These are phyloP conservation scores for Stevia rebaudiana DNA, from an alignment of 140 eudicot genomes.

Conservation along the genomic window DNA sequence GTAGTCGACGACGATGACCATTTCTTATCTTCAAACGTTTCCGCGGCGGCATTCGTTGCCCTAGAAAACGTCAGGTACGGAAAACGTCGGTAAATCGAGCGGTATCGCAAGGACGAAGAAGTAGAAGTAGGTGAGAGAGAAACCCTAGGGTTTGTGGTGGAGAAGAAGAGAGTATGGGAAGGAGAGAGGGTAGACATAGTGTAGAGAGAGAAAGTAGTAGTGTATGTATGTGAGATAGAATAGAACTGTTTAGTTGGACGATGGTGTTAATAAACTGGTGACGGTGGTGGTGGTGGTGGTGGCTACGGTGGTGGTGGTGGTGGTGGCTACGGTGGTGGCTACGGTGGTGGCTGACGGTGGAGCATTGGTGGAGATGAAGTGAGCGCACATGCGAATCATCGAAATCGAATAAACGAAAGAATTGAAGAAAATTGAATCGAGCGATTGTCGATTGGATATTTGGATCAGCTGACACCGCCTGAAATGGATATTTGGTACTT, in stretches of 20 bases:
- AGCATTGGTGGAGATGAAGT: conserved; percentile 19
- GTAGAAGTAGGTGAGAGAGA: conserved; percentile 19
- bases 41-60: conserved; percentile 36
- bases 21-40: conserved; percentile 26
- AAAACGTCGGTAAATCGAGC: conserved; percentile 29
- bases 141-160: conserved; percentile 34
- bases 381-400: conserved; percentile 20
- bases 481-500: conserved; percentile 7
- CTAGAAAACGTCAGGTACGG: conserved; percentile 31
- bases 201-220: not conserved
- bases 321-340: not conserved
- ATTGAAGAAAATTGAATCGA: too few species aligned
- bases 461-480: conserved; percentile 27
- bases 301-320: not conserved
- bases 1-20: conserved; percentile 17
- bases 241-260: not conserved
- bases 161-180: conserved; percentile 30
- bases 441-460: conserved; percentile 11
- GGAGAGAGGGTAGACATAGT: conserved; percentile 37
- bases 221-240: conserved; percentile 6
- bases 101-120: conserved; percentile 19
- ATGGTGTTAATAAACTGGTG: conserved; percentile 10
- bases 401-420: conserved; percentile 7
- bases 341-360: conserved; percentile 19
- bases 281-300: not conserved